Conservation (phyloP, 139 green algal genomes). For the Mychonastes homosphaera region DNA sequence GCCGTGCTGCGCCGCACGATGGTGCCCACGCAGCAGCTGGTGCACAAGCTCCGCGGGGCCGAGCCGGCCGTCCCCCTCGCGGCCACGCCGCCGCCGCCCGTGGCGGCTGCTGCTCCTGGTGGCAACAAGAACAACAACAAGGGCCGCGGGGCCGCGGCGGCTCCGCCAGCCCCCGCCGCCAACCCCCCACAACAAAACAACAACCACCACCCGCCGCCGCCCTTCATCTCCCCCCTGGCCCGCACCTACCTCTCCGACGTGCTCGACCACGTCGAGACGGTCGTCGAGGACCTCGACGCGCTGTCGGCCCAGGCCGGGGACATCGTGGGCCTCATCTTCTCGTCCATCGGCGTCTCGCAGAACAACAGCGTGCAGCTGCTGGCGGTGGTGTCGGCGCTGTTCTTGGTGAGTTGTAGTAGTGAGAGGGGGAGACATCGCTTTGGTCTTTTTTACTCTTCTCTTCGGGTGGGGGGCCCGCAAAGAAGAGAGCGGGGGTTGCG, state of each 20-base stretch:
- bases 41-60: slow-evolving; percentile 16
- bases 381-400: slow-evolving; percentile 18
- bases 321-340: slow-evolving; percentile 16
- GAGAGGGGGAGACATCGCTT: too few species aligned
- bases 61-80: neutral
- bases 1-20: slow-evolving; percentile 18
- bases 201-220: neutral
- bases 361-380: slow-evolving; percentile 21
- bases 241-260: slow-evolving; percentile 12
- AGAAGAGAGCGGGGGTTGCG: too few species aligned
- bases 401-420: too few species aligned
- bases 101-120: neutral
- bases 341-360: slow-evolving; percentile 12
- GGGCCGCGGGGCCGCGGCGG: neutral
- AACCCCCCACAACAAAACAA: neutral
- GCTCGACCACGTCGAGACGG: slow-evolving; percentile 13
- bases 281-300: slow-evolving; percentile 14
- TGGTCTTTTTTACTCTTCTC: too few species aligned
- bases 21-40: slow-evolving; percentile 15
- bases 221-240: neutral
- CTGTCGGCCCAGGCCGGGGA: slow-evolving; percentile 3
- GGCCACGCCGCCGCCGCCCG: slow-evolving; percentile 6
- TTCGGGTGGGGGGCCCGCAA: too few species aligned
- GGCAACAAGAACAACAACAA: neutral
- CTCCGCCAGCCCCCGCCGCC: neutral